Evolutionary conservation across 179 eudicot genomes (phyloP), one percentile per base, ranked within the genome.

Genomic region (Patellifolia procumbens): DNA sequence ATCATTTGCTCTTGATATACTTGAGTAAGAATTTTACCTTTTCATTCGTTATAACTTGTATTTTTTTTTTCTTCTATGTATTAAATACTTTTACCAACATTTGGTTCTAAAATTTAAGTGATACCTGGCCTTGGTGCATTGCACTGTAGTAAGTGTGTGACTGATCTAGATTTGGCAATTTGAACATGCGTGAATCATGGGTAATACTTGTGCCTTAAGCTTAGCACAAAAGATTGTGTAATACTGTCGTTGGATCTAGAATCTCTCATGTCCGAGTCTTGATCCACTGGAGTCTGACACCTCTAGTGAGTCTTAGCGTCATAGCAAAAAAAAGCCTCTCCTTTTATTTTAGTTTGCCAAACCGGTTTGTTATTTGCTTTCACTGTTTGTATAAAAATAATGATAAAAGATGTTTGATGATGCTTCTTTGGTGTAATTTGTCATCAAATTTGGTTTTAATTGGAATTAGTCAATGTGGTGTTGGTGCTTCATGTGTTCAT

Each of bases 1-100:
- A 78, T 90, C 97, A 31, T 95, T 93, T 84, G 96, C 92, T 43
- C 97, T 93, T 82, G 99, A 95, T 83, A 91, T 95, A 78, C 93
- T 95, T 10, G 99, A 95, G 99, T 95, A 80, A 91, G 97, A 58
- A 78, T n/a, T 85, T 87, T 51, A 13, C 34, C 16, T n/a, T 75
- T 48, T 68, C 7, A 62, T 71, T 59, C 51, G 46, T 1, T 34
- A 39, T 45, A 13, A 32, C 48, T n/a, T 73, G 49, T 63, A 13
- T 7, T 60, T 11, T 39, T 52, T 64, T 6, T 39, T 3, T 39
- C 7, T 39, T 39, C n/a, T n/a, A n/a, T n/a, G n/a, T n/a, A n/a
- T n/a, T 59, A 29, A 5, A 45, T 29, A 19, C n/a, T n/a, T n/a
- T 64, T 72, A 0, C 29, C 72, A 48, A 17, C 53, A 51, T 62